A percentile compares a stretch with the other conserved stretches of the same genome.
Conservation (phyloP, 306 rosid species). For the Inga oerstediana region DNA sequence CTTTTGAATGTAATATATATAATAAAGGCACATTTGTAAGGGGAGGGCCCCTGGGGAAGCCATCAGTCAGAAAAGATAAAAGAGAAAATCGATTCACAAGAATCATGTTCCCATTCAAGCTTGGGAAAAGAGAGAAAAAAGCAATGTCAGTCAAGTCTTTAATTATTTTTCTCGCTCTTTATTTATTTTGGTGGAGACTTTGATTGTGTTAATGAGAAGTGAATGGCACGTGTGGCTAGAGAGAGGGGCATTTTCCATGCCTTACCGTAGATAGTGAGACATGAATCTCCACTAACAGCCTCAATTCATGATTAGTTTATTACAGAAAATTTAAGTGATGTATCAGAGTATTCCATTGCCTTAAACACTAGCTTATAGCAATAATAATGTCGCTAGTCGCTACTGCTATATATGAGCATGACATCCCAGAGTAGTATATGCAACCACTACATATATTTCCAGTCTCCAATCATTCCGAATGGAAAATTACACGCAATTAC, state of each 20-base stretch:
- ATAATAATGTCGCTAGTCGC: neutral
- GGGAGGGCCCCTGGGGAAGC: conserved; percentile 31
- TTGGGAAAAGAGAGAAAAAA: conserved; percentile 13
- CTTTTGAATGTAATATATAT: too few species aligned
- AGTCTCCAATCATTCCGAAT: neutral
- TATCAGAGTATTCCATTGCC: conserved; percentile 20
- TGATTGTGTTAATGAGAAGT: conserved; percentile 16
- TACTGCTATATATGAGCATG: too few species aligned
- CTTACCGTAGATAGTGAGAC: conserved; percentile 47
- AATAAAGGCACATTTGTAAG: conserved; percentile 9
- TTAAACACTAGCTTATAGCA: neutral
- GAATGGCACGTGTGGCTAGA: conserved; percentile 1
- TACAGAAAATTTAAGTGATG: conserved; percentile 24
- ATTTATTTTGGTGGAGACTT: neutral
- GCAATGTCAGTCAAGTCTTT: neutral
- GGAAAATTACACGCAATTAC: neutral
- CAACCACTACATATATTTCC: conserved; percentile 6
- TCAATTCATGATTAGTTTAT: conserved; percentile 4
- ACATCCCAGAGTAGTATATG: too few species aligned
- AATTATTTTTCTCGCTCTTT: neutral
- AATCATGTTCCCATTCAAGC: conserved; percentile 33
- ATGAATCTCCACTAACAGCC: conserved; percentile 43
- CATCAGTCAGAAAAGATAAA: conserved; percentile 10
- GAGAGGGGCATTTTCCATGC: conserved; percentile 24
- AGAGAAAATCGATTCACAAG: conserved; percentile 23